A percentile compares a stretch with the other conserved stretches of the same genome.
Conservation (phyloP, 164 flowering plant species). For the Chimonanthus salicifolius region DNA sequence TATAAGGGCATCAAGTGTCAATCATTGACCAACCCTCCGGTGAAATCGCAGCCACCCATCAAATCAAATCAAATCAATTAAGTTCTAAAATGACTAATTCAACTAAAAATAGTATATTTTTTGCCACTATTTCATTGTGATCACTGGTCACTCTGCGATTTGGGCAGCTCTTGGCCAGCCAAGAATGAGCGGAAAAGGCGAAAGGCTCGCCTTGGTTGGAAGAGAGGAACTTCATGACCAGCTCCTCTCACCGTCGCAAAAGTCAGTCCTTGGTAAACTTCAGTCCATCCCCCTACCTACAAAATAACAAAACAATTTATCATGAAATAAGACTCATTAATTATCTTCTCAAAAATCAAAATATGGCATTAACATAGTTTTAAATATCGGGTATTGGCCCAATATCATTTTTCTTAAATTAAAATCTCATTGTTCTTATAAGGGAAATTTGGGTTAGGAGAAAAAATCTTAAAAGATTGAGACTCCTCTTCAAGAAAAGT, state of each 20-base stretch:
- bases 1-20: not conserved
- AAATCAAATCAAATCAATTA: not conserved
- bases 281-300: slow-evolving; percentile 91
- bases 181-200: slow-evolving; percentile 56
- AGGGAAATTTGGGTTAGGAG: too few relatives aligned
- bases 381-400: not conserved
- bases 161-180: slow-evolving; percentile 21
- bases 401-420: too few relatives aligned
- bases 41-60: not conserved
- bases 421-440: too few relatives aligned
- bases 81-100: too few relatives aligned
- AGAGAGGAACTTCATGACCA: slow-evolving; percentile 79
- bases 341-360: not conserved
- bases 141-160: slow-evolving; percentile 1
- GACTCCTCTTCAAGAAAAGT: too few relatives aligned
- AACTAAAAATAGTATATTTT: too few relatives aligned
- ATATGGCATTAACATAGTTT: not conserved
- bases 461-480: too few relatives aligned
- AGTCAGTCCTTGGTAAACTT: slow-evolving; percentile 71
- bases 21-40: not conserved
- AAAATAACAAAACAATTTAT: not conserved
- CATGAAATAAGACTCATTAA: not conserved
- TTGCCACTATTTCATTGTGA: not conserved
- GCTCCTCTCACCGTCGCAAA: slow-evolving; percentile 89
- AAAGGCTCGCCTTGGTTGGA: slow-evolving; percentile 54